Percentiles rank a stretch among this genome's conserved stretches.
Conservation (phyloP, 106 monocot genomes). For the Allium fistulosum region DNA sequence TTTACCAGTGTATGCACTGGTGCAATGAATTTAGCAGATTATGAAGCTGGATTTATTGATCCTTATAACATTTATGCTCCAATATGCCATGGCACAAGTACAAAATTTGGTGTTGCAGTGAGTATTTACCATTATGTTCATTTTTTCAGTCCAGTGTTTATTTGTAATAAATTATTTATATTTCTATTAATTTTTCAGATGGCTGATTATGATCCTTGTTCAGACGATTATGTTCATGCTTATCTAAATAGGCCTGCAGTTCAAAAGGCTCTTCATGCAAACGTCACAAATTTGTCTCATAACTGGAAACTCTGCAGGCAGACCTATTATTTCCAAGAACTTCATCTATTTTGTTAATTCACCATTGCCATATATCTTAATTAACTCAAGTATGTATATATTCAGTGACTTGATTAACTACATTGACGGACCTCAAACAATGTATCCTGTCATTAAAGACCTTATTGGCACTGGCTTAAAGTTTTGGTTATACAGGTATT, state of each 20-base stretch:
- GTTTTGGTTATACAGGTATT: too few species aligned
- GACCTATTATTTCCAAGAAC: neutral
- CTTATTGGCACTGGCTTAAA: too few species aligned
- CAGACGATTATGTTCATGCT: neutral
- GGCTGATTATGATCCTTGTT: constrained; percentile 9
- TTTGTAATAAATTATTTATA: neutral
- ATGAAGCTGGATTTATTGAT: constrained; percentile 11
- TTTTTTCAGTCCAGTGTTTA: neutral
- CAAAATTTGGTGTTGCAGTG: neutral
- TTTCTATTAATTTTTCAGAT: neutral
- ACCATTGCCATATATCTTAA: too few species aligned
- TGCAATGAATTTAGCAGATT: neutral
- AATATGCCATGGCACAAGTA: constrained; percentile 12
- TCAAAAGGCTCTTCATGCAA: constrained; percentile 7
- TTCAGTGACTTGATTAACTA: too few species aligned
- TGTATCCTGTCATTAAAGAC: too few species aligned
- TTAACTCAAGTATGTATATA: too few species aligned
- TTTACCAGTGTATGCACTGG: neutral
- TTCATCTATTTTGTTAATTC: too few species aligned
- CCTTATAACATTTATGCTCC: constrained; percentile 58
- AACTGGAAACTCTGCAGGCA: neutral
- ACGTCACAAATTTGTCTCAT: neutral
- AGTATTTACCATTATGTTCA: neutral
- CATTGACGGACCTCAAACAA: too few species aligned
- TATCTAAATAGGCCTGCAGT: constrained; percentile 5